Percentiles rank a stretch among this genome's conserved stretches.
phyloP scores from a whole-genome alignment of 2,329 filamentous ascomycete species.

The Magnaporthiopsis incrustans region DNA sequence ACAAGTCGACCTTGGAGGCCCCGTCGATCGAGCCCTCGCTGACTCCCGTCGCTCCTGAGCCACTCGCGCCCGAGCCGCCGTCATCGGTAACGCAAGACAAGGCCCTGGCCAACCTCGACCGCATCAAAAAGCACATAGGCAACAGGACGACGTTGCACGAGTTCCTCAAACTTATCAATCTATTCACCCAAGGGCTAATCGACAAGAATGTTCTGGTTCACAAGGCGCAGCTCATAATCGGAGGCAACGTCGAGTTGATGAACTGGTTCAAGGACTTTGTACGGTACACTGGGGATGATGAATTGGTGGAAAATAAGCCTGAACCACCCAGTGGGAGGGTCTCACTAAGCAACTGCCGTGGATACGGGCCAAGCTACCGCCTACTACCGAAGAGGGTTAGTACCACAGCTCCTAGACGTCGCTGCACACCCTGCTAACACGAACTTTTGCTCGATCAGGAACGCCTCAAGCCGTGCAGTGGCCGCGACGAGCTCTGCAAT shows the following conservation, averaged over 20 bases:
- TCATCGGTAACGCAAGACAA: conserved; percentile 64
- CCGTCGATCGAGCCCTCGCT: conserved; percentile 74
- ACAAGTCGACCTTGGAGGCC: conserved; percentile 54
- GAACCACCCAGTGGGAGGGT: conserved; percentile 71
- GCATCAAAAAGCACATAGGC: conserved; percentile 90
- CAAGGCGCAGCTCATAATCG: conserved; percentile 79
- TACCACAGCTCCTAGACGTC: conserved; percentile 8
- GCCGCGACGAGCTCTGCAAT: conserved; percentile 88
- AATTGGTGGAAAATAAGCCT: conserved; percentile 70
- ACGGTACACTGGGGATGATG: conserved; percentile 66
- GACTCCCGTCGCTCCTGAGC: conserved; percentile 80
- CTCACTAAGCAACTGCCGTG: conserved; percentile 91
- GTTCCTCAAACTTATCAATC: conserved; percentile 93
- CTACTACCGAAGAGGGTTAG: conserved; percentile 72
- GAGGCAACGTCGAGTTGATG: conserved; percentile 82
- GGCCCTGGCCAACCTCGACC: conserved; percentile 89
- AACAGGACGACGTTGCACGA: conserved; percentile 92
- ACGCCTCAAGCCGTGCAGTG: conserved; percentile 83
- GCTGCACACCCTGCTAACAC: not conserved
- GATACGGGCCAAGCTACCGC: conserved; percentile 92
- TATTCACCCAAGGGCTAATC: conserved; percentile 89
- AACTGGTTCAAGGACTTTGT: conserved; percentile 82
- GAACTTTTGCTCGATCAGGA: conserved; percentile 40
- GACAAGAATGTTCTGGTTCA: conserved; percentile 75
- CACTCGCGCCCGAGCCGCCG: conserved; percentile 54